Percentiles rank a stretch among this genome's conserved stretches.
These are phyloP conservation scores for Viridothelium virens DNA, from an alignment of 495 filamentous ascomycete species.

Conservation along the genomic window DNA sequence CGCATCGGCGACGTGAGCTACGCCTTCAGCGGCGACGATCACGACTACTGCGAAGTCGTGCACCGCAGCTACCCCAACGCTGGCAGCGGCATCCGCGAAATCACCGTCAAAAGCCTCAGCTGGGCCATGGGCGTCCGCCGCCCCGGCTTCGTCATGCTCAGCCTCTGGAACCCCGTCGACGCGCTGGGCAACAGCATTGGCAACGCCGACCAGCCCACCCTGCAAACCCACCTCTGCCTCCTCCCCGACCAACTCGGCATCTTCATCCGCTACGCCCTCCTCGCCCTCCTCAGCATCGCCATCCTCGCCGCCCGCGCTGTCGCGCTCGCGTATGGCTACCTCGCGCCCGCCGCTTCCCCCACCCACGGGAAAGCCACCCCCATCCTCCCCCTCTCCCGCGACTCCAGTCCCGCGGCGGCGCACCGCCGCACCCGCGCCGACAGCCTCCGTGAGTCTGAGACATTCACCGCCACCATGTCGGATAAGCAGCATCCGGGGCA, in stretches of 20 bases:
- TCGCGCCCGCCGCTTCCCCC: background rate
- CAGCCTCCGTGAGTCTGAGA: slow-evolving; percentile 17
- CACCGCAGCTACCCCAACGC: slow-evolving; percentile 53
- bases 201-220: slow-evolving; percentile 43
- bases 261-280: slow-evolving; percentile 64
- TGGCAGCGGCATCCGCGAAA: slow-evolving; percentile 63
- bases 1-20: slow-evolving; percentile 67
- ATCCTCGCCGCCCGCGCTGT: slow-evolving; percentile 55
- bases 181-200: slow-evolving; percentile 49
- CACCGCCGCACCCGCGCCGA: slow-evolving; percentile 10
- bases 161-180: slow-evolving; percentile 84
- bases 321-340: slow-evolving; percentile 27
- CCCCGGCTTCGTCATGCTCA: slow-evolving; percentile 82
- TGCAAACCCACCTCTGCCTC: slow-evolving; percentile 85
- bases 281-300: slow-evolving; percentile 53
- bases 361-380: background rate
- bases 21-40: slow-evolving; percentile 93
- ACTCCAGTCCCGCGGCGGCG: background rate
- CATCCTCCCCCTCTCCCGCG: background rate
- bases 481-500: slow-evolving; percentile 10
- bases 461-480: slow-evolving; percentile 2
- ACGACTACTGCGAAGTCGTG: slow-evolving; percentile 89
- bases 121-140: slow-evolving; percentile 95
- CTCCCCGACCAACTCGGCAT: slow-evolving; percentile 80
- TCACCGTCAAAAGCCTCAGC: slow-evolving; percentile 87